Evolutionary conservation across 805 yeast species (phyloP).

Genomic region (Yarrowia osloensis): DNA sequence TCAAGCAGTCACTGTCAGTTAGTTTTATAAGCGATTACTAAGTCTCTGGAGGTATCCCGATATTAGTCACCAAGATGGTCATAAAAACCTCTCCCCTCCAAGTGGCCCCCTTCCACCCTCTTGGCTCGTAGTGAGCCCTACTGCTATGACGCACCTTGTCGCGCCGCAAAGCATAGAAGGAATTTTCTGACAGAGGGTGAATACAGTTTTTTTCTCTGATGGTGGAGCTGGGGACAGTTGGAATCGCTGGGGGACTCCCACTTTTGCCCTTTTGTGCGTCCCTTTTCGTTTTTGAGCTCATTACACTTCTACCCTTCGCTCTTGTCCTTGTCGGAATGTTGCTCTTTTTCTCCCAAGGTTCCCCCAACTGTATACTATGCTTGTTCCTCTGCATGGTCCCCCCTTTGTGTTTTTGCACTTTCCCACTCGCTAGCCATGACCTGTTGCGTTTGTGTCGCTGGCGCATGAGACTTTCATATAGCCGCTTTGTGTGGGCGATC

Average conservation of each 20-base stretch:
- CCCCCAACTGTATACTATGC: neutral
- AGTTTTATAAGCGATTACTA: no score
- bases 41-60: no score
- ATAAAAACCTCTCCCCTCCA: no score
- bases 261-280: neutral
- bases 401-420: neutral
- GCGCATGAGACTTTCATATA: conserved; percentile 27
- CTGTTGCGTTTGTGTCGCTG: conserved; percentile 7
- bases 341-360: conserved; percentile 7
- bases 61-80: no score
- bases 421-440: conserved; percentile 21
- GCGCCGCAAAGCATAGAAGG: conserved; percentile 26
- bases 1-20: neutral
- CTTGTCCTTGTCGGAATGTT: conserved; percentile 12
- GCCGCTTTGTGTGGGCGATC: conserved; percentile 27
- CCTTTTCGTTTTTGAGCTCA: neutral
- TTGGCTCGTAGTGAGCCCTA: conserved; percentile 7
- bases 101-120: neutral
- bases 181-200: neutral
- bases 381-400: neutral
- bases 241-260: neutral
- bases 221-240: neutral
- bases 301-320: neutral
- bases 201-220: neutral
- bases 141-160: conserved; percentile 19